Evolutionary conservation across 345 rosid genomes (phyloP).

Genomic region (Hibiscus tridactylites): DNA sequence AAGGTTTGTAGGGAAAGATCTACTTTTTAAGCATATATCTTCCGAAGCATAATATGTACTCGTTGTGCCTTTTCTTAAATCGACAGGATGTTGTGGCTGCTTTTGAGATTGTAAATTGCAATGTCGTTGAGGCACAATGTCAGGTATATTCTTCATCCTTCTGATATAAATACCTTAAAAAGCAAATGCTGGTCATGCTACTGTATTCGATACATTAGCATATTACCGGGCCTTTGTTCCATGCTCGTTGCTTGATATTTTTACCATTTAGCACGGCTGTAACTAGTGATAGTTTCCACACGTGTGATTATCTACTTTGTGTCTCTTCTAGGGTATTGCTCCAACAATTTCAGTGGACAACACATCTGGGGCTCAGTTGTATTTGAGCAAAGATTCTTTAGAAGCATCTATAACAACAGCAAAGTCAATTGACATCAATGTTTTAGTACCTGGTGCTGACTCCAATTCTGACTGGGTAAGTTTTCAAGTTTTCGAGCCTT

Average conservation of each 20-base stretch:
- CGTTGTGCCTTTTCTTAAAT: slow-evolving; percentile 16
- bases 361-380: slow-evolving; percentile 80
- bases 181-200: not conserved
- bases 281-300: not conserved
- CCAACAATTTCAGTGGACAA: slow-evolving; percentile 94
- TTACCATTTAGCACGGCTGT: not conserved
- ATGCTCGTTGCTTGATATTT: not conserved
- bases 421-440: slow-evolving; percentile 88
- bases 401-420: slow-evolving; percentile 81
- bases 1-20: slow-evolving; percentile 41
- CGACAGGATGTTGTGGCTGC: slow-evolving; percentile 97
- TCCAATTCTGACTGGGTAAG: slow-evolving; percentile 80
- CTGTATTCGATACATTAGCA: not conserved
- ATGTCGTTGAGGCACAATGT: slow-evolving; percentile 88
- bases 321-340: slow-evolving; percentile 65
- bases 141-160: slow-evolving; percentile 48
- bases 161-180: not conserved
- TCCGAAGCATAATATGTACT: not conserved
- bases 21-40: not conserved
- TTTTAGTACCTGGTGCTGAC: slow-evolving; percentile 67
- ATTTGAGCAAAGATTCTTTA: slow-evolving; percentile 68
- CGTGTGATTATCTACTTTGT: slow-evolving; percentile 9
- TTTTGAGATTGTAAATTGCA: slow-evolving; percentile 91
- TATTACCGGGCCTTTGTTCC: too few relatives aligned
- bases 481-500: not conserved